A percentile compares a stretch with the other conserved stretches of the same genome.
Evolutionary conservation across 169 alveolate species (phyloP).

Genomic region (Cryptosporidium canis): DNA sequence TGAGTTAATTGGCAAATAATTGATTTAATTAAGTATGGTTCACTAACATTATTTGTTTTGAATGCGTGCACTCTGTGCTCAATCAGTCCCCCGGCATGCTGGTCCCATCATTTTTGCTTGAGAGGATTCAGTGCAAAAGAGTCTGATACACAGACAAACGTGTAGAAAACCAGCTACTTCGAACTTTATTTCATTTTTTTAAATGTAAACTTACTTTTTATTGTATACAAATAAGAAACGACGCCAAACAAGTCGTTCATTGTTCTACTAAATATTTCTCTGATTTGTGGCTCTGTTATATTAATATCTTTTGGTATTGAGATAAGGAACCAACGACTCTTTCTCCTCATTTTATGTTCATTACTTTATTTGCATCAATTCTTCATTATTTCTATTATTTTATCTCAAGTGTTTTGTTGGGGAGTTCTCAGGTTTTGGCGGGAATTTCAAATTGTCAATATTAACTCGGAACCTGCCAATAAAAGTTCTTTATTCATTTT

Average conservation of each 20-base stretch:
- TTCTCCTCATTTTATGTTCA: constrained; percentile 35
- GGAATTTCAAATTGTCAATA: too few relatives aligned
- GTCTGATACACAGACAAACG: neutral
- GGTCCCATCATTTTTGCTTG: neutral
- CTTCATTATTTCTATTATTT: neutral
- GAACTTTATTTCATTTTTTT: neutral
- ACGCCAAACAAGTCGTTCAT: constrained; percentile 59
- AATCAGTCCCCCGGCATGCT: neutral
- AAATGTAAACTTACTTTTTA: constrained; percentile 61
- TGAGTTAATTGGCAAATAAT: neutral
- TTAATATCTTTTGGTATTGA: constrained; percentile 38
- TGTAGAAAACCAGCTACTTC: neutral
- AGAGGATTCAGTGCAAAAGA: neutral
- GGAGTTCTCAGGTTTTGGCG: too few relatives aligned
- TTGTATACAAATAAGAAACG: constrained; percentile 43
- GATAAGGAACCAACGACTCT: constrained; percentile 58
- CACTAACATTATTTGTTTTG: neutral
- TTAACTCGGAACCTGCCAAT: too few relatives aligned
- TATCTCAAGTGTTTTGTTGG: neutral
- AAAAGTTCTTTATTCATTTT: too few relatives aligned
- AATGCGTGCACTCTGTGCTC: neutral
- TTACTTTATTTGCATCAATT: neutral
- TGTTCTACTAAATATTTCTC: constrained; percentile 27
- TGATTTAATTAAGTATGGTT: neutral
- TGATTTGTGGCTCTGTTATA: neutral